Conservation (phyloP, 768 basidiomycete genomes). For the Russula olivacea region DNA sequence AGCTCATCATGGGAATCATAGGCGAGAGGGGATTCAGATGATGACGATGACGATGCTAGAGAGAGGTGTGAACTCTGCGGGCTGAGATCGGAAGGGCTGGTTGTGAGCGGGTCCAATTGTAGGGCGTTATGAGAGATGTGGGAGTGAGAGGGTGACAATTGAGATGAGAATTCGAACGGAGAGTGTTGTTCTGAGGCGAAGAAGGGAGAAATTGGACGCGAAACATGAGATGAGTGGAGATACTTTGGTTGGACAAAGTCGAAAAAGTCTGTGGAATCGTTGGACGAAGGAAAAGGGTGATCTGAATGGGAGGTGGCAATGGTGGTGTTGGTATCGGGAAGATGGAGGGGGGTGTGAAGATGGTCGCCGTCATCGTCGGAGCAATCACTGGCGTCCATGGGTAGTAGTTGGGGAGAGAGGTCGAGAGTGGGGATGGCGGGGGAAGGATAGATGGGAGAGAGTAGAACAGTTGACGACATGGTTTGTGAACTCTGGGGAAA, state of each 20-base stretch:
- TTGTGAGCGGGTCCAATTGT: slow-evolving; percentile 13
- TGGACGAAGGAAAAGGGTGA: slow-evolving; percentile 10
- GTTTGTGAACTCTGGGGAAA: not conserved
- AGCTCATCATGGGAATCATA: slow-evolving; percentile 11
- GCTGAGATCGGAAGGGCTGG: slow-evolving; percentile 11
- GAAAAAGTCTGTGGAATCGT: slow-evolving; percentile 17
- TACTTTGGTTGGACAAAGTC: slow-evolving; percentile 15
- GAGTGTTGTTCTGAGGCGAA: slow-evolving; percentile 11
- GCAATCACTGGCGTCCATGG: slow-evolving; percentile 24
- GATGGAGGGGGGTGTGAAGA: slow-evolving; percentile 24
- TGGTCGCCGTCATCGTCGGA: slow-evolving; percentile 25
- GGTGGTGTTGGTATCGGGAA: slow-evolving; percentile 11
- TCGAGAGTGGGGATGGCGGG: slow-evolving; percentile 14
- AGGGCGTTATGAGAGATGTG: slow-evolving; percentile 22
- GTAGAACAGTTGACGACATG: slow-evolving; percentile 5
- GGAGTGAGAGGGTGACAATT: slow-evolving; percentile 4
- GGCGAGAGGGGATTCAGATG: not conserved
- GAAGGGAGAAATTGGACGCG: slow-evolving; percentile 22
- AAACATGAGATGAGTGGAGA: slow-evolving; percentile 23
- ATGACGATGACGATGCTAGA: slow-evolving; percentile 6
- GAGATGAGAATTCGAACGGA: slow-evolving; percentile 1
- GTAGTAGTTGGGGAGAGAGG: slow-evolving; percentile 9
- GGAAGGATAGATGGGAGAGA: slow-evolving; percentile 19
- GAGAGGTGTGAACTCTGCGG: slow-evolving; percentile 14
- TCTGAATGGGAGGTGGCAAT: slow-evolving; percentile 12